A percentile compares a stretch with the other conserved stretches of the same genome.
phyloP scores from a whole-genome alignment of 805 yeast genomes.

The Gaillardinia entomophila region DNA sequence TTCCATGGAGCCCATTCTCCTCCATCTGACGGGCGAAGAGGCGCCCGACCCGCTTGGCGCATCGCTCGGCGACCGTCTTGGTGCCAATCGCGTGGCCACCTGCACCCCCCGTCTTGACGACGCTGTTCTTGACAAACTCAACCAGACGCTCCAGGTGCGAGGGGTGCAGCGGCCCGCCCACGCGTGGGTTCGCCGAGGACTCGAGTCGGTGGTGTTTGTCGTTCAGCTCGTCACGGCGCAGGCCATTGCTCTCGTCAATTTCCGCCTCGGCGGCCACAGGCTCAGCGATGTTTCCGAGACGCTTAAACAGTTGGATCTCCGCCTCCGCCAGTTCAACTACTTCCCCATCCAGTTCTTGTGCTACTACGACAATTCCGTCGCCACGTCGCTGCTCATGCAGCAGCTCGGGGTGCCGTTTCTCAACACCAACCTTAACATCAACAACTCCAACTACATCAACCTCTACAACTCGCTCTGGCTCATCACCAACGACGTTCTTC shows the following conservation, averaged over 20 bases:
- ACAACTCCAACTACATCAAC: slow-evolving; percentile 56
- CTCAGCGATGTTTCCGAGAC: slow-evolving; percentile 49
- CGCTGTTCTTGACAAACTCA: slow-evolving; percentile 26
- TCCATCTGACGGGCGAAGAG: slow-evolving; percentile 42
- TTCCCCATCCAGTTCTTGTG: slow-evolving; percentile 75
- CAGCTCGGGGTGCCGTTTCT: slow-evolving; percentile 31
- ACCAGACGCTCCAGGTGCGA: slow-evolving; percentile 19
- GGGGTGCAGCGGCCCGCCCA: slow-evolving; percentile 6
- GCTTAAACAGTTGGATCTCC: slow-evolving; percentile 71
- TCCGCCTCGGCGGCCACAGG: slow-evolving; percentile 12
- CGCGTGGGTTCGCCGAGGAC: no score
- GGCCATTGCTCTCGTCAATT: slow-evolving; percentile 22
- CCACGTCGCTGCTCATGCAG: slow-evolving; percentile 36
- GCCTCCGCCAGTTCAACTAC: slow-evolving; percentile 69
- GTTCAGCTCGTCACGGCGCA: slow-evolving; percentile 12
- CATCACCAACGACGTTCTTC: slow-evolving; percentile 69
- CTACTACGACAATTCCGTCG: slow-evolving; percentile 37
- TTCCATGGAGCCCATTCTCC: slow-evolving; percentile 65
- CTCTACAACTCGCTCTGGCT: slow-evolving; percentile 89
- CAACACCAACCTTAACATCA: slow-evolving; percentile 31
- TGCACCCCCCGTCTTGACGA: slow-evolving; percentile 12
- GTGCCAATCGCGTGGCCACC: slow-evolving; percentile 8
- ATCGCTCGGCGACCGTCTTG: not conserved
- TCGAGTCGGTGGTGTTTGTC: slow-evolving; percentile 6
- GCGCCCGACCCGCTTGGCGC: no score